These are phyloP conservation scores for Trichoderma sp. DNA, from an alignment of 2,329 filamentous ascomycete genomes.

Conservation along the genomic window DNA sequence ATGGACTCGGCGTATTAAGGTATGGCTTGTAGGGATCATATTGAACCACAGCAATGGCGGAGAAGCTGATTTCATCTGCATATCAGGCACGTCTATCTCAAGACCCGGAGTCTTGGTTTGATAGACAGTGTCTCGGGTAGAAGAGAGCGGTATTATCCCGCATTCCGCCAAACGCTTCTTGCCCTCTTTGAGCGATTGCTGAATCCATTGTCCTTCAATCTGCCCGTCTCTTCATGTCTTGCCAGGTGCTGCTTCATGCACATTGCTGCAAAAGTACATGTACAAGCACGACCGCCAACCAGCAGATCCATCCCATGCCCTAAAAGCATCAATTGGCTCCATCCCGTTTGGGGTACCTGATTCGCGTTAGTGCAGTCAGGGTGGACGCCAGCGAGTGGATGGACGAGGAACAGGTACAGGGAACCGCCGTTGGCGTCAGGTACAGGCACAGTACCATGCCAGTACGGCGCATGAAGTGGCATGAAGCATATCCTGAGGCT, in stretches of 20 bases:
- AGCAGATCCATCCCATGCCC: conserved; percentile 13
- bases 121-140: conserved; percentile 1
- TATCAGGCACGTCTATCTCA: background rate
- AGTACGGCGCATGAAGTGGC: too few relatives aligned
- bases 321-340: conserved; percentile 2
- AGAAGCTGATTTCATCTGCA: background rate
- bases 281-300: background rate
- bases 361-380: conserved; percentile 1
- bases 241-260: conserved; percentile 10
- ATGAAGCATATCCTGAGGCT: too few relatives aligned
- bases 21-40: background rate
- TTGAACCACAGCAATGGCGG: background rate
- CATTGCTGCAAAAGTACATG: background rate
- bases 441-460: background rate
- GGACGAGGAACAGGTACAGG: background rate
- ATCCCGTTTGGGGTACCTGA: conserved; percentile 21
- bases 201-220: background rate
- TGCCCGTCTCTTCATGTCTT: too few relatives aligned
- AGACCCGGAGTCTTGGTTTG: too few relatives aligned
- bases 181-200: background rate
- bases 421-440: conserved; percentile 11
- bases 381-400: conserved; percentile 11
- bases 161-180: background rate
- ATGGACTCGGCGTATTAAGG: background rate
- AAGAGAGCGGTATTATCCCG: background rate